Conservation (phyloP, 2,329 filamentous ascomycete genomes). For the Colletotrichum falcatum region DNA sequence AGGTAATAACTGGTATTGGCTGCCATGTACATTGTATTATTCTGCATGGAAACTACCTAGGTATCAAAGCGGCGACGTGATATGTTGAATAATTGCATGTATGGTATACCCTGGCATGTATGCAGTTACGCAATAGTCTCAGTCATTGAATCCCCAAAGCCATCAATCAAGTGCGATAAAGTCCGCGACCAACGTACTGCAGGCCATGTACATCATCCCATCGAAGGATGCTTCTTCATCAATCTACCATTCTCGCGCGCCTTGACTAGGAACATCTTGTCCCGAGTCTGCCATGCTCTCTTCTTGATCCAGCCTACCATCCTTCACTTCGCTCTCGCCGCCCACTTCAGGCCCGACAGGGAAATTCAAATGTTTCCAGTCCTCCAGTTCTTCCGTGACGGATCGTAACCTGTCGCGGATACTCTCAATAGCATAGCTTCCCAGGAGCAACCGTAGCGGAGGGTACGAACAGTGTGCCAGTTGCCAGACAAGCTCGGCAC, state of each 20-base stretch:
- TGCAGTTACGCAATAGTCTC: background rate
- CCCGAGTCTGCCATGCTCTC: constrained; percentile 25
- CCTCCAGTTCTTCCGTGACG: constrained; percentile 94
- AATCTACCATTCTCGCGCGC: background rate
- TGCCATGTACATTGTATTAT: background rate
- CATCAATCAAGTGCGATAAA: background rate
- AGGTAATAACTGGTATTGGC: no score
- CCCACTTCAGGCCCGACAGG: constrained; percentile 55
- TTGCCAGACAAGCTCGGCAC: constrained; percentile 94
- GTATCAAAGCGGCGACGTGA: background rate
- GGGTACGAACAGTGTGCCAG: constrained; percentile 95
- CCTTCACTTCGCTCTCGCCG: constrained; percentile 30
- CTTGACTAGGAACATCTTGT: constrained; percentile 19
- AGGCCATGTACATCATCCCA: background rate
- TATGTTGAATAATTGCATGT: no score
- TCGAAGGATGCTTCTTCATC: background rate
- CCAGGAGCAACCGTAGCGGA: constrained; percentile 85
- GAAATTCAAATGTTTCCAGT: constrained; percentile 90
- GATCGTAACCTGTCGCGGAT: constrained; percentile 89
- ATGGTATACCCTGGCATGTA: background rate
- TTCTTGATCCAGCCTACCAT: constrained; percentile 30
- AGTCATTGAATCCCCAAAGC: background rate
- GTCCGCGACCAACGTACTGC: background rate
- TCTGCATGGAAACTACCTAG: background rate
- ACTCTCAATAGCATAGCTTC: constrained; percentile 95